Base-by-base conservation (phyloP, 140 eudicot species). In the Eryngium alpinum region DNA sequence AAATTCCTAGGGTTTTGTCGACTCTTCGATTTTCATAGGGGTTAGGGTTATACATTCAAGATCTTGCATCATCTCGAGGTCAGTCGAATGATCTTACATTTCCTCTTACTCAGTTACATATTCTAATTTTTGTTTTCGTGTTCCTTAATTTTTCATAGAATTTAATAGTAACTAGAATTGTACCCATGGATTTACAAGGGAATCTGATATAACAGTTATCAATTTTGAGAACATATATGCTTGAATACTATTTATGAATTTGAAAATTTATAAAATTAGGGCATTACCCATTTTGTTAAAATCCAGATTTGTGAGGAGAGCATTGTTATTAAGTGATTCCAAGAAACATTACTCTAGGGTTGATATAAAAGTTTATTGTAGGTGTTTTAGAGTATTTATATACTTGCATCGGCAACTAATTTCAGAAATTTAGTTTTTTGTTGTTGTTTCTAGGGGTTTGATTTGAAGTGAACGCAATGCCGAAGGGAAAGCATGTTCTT, bases 401-500 rank as follows among this genome's bases (percentile, higher is more conserved):
- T 43, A 33, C 76, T 21, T 73, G 77, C 77, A 73, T 43, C 43
- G 57, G 31, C 12, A 24, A 43, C 19, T 34, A 73, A 10, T 73
- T 43, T 10, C 2, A 49, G 52, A 28, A 72, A 43, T 1, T 27
- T 51, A 2, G 18, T 0, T 49, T 76, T 28, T 51, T 50, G n/a
- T 75, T 75, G 76, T 49, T 75, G 22, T 24, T 27, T 49, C 4
- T 31, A 16, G 59, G 78, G 79, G 65, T 49, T 6, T 76, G 19
- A 50, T 24, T 76, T 76, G 28, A 76, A 50, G 44, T 19, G 63
- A 29, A 51, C 18, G 28, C 17, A 76, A 76, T 76, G 79, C 21
- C 34, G 34, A 44, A 50, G 65, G 65, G 16, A 29, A 76, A 76
- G 46, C 65, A 76, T 16, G 51, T 76, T 75, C 53, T 75, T 75